phyloP scores from a whole-genome alignment of 2,329 filamentous ascomycete genomes.

The Mycosphaerella arachidis region DNA sequence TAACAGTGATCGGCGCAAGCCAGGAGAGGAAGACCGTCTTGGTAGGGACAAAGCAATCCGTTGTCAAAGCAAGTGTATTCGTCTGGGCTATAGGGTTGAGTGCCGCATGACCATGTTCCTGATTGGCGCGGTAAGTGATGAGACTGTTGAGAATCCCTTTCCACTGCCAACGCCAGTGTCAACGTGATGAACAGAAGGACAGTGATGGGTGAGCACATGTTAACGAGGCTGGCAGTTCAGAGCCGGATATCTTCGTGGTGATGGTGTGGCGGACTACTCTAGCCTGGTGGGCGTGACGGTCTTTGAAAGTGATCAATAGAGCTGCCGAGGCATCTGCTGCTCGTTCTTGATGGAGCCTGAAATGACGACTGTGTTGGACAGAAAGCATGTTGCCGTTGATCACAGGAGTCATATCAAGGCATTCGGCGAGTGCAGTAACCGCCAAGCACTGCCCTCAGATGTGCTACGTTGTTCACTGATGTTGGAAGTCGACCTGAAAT shows the following conservation, averaged over 20 bases:
- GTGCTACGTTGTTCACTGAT: neutral
- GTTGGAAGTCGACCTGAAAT: neutral
- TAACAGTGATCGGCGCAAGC: constrained; percentile 3
- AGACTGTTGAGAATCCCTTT: neutral
- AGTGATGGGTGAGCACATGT: neutral
- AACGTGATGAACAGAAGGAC: neutral
- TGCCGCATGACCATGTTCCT: neutral
- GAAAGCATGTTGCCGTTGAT: neutral
- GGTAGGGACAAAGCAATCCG: neutral
- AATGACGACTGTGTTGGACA: neutral
- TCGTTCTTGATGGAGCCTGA: neutral
- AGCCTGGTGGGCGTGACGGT: neutral
- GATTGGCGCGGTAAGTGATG: neutral
- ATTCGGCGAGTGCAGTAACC: neutral
- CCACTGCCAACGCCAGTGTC: neutral
- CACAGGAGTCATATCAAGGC: neutral
- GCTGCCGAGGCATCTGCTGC: neutral
- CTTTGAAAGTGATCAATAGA: neutral
- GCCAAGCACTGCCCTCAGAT: neutral
- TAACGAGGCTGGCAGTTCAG: neutral
- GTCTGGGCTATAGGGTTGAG: neutral
- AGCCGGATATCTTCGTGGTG: neutral
- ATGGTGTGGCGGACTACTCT: neutral
- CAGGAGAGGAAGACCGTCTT: neutral
- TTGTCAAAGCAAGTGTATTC: neutral